Evolutionary conservation across 495 filamentous ascomycete species (phyloP).

Genomic region (Copromyces sp.): DNA sequence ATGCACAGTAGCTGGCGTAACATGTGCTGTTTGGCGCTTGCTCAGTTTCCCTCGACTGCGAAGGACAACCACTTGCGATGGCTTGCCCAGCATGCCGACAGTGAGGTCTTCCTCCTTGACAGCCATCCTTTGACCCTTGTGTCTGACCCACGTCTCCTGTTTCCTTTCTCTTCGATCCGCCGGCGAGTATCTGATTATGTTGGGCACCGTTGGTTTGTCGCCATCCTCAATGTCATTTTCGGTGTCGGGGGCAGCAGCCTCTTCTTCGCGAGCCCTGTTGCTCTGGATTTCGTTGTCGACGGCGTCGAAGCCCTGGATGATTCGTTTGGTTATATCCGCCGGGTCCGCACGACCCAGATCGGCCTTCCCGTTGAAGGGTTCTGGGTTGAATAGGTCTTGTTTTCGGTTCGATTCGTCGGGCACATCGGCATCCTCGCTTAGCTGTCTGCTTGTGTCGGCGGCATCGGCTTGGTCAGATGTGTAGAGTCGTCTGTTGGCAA

Average conservation of each 20-base stretch:
- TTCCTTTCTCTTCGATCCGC: not conserved
- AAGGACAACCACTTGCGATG: slow-evolving; percentile 10
- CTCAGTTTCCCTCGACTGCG: slow-evolving; percentile 7
- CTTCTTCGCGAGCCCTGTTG: not conserved
- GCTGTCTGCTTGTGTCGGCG: not conserved
- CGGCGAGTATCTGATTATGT: not conserved
- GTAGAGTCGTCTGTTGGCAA: not conserved
- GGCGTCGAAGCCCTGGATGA: not conserved
- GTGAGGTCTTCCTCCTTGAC: not conserved
- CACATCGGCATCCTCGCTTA: not conserved
- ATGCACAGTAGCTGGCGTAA: not conserved
- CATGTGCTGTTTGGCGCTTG: not conserved
- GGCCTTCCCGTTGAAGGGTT: not conserved
- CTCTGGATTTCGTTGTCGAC: not conserved
- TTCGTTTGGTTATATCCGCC: not conserved
- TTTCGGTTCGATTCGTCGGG: not conserved
- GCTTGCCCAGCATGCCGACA: not conserved
- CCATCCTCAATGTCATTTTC: not conserved
- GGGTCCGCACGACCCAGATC: not conserved
- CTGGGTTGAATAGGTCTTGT: not conserved
- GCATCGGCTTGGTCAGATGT: not conserved
- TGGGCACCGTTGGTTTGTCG: not conserved
- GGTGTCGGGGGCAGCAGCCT: not conserved
- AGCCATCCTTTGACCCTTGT: not conserved
- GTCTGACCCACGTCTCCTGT: not conserved